phyloP scores from a whole-genome alignment of 108 stramenopile genomes.

The Cyclotella atomus region DNA sequence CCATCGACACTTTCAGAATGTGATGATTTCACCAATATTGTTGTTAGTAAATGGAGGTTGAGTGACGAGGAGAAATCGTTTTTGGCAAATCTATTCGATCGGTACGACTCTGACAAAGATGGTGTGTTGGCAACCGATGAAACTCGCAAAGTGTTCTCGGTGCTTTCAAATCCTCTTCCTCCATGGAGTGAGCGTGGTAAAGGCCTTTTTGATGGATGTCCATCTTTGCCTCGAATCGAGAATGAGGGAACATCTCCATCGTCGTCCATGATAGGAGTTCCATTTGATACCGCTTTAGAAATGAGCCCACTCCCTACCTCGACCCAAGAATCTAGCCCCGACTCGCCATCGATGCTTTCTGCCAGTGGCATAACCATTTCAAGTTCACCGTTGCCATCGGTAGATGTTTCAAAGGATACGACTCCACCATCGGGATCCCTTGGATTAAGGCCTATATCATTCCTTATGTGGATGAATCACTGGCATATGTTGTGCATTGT shows the following conservation, averaged over 20 bases:
- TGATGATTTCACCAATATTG: constrained; percentile 22
- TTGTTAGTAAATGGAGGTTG: constrained; percentile 52
- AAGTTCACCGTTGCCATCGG: constrained; percentile 69
- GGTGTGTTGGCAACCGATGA: constrained; percentile 66
- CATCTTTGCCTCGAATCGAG: constrained; percentile 60
- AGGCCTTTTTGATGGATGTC: constrained; percentile 60
- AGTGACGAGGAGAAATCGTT: constrained; percentile 55
- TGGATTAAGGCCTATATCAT: constrained; percentile 54
- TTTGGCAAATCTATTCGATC: constrained; percentile 67
- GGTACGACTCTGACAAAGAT: constrained; percentile 73
- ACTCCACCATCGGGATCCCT: background rate
- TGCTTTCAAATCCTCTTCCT: constrained; percentile 65
- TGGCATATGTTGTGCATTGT: constrained; percentile 77
- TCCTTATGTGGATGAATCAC: constrained; percentile 80
- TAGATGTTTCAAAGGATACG: constrained; percentile 53
- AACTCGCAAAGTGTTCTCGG: constrained; percentile 64
- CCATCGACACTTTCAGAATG: constrained; percentile 51
- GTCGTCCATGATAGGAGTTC: constrained; percentile 26
- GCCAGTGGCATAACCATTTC: constrained; percentile 78
- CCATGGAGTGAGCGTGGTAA: constrained; percentile 74
- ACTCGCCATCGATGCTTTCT: constrained; percentile 56
- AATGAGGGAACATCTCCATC: constrained; percentile 30
- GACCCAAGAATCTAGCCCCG: constrained; percentile 16
- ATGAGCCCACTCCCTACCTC: constrained; percentile 9
- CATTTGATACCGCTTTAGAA: constrained; percentile 23